A percentile compares a stretch with the other conserved stretches of the same genome.
phyloP scores from a whole-genome alignment of 169 alveolate genomes.

The Ichthyophthirius multifiliis region DNA sequence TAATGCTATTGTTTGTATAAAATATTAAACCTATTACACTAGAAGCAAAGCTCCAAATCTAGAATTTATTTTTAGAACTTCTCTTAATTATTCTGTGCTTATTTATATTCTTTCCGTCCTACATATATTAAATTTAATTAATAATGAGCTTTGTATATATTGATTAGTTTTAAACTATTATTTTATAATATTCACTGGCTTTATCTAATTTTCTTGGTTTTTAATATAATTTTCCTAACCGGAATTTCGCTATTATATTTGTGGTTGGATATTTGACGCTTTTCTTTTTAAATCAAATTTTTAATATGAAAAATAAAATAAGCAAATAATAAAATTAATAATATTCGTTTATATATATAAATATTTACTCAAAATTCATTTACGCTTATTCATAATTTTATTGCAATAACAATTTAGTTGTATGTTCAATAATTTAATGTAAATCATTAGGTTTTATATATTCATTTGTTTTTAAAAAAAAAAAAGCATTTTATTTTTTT shows the following conservation, averaged over 20 bases:
- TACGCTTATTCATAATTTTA: slow-evolving; percentile 72
- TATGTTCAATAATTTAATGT: slow-evolving; percentile 68
- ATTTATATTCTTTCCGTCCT: slow-evolving; percentile 45
- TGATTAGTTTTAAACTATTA: slow-evolving; percentile 49
- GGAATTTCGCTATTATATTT: slow-evolving; percentile 61
- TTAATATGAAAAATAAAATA: neutral
- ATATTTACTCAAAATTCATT: slow-evolving; percentile 50
- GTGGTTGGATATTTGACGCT: slow-evolving; percentile 65
- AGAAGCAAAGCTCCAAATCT: slow-evolving; percentile 44
- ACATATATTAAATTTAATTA: slow-evolving; percentile 59
- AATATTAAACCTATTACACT: slow-evolving; percentile 64
- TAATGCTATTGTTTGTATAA: slow-evolving; percentile 56
- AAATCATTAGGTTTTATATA: slow-evolving; percentile 47
- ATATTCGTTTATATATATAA: too few relatives aligned
- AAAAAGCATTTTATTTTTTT: slow-evolving; percentile 3
- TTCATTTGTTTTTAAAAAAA: neutral
- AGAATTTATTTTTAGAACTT: slow-evolving; percentile 42
- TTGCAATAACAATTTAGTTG: slow-evolving; percentile 56
- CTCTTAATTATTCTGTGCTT: slow-evolving; percentile 50
- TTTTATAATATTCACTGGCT: slow-evolving; percentile 55
- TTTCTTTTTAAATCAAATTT: slow-evolving; percentile 11
- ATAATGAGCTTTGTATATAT: slow-evolving; percentile 57
- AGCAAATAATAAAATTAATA: neutral
- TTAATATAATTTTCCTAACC: slow-evolving; percentile 65
- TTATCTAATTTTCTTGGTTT: slow-evolving; percentile 52